Conservation (phyloP, 2,329 filamentous ascomycete genomes). For the Colletotrichum caudatum region DNA sequence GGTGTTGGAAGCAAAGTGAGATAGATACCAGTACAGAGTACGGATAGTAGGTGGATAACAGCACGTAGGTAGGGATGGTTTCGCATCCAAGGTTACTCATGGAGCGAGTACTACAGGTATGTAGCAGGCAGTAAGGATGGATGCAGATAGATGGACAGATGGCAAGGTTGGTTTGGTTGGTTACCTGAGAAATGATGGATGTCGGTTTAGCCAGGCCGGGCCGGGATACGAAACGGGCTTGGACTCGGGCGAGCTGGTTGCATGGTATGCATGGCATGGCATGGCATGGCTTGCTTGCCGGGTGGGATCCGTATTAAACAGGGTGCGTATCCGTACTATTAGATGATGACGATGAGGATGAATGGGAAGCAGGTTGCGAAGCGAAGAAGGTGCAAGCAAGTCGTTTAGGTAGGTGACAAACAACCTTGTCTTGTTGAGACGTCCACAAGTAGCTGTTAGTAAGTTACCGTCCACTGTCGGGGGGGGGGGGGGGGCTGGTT, state of each 20-base stretch:
- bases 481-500: not conserved
- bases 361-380: too few species aligned
- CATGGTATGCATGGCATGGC: not conserved
- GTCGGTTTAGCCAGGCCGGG: slow-evolving; percentile 19
- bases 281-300: too few species aligned
- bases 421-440: too few species aligned
- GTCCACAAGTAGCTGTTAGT: too few species aligned
- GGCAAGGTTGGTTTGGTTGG: not conserved
- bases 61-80: not conserved
- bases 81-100: not conserved
- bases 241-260: slow-evolving; percentile 4
- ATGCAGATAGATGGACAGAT: not conserved
- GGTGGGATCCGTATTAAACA: too few species aligned
- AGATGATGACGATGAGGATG: too few species aligned
- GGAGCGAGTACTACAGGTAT: too few species aligned
- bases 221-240: slow-evolving; percentile 31
- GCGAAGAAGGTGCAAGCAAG: too few species aligned
- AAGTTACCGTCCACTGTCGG: not conserved
- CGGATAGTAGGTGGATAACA: too few species aligned
- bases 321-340: too few species aligned
- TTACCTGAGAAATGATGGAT: not conserved
- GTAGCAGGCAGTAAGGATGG: too few species aligned
- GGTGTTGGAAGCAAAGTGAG: not conserved
- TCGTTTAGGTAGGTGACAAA: too few species aligned
- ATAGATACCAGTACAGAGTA: not conserved